Conservation (phyloP, 192 early-diverging fungal species). For the Mortierella hygrophila region DNA sequence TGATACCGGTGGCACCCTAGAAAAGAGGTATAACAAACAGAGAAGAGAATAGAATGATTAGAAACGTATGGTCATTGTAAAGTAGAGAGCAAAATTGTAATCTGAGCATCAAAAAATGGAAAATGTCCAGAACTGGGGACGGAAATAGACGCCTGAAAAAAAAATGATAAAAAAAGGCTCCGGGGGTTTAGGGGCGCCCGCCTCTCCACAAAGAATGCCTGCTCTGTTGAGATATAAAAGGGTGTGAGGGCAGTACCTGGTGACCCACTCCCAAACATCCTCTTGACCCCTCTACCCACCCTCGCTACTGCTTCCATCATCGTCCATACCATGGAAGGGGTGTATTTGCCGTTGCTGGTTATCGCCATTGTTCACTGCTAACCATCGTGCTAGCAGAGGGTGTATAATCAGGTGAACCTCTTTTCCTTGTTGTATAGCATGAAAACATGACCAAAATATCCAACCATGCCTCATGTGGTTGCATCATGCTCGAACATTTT, state of each 20-base stretch:
- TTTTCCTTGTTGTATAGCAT: not conserved
- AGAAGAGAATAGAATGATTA: constrained; percentile 2
- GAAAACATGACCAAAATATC: not conserved
- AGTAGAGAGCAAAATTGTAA: constrained; percentile 2
- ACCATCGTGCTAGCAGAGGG: not conserved
- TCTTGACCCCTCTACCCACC: not conserved
- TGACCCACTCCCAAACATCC: not conserved
- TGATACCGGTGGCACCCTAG: constrained; percentile 78
- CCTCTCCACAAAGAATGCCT: not conserved
- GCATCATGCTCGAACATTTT: not conserved
- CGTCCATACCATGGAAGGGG: not conserved
- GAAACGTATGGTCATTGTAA: not conserved
- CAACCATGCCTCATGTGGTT: not conserved
- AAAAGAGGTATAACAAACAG: constrained; percentile 1
- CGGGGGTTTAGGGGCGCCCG: not conserved
- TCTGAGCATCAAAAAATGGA: constrained; percentile 2
- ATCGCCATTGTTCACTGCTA: not conserved
- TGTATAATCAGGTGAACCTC: not conserved
- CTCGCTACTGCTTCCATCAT: not conserved
- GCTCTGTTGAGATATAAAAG: not conserved
- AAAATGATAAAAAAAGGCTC: not conserved
- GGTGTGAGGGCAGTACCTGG: too few species aligned
- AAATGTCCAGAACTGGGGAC: not conserved
- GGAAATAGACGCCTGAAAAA: constrained; percentile 1
- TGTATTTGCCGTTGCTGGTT: not conserved